Evolutionary conservation across 805 yeast species (phyloP).

Genomic region (Kodamaea sagamina): DNA sequence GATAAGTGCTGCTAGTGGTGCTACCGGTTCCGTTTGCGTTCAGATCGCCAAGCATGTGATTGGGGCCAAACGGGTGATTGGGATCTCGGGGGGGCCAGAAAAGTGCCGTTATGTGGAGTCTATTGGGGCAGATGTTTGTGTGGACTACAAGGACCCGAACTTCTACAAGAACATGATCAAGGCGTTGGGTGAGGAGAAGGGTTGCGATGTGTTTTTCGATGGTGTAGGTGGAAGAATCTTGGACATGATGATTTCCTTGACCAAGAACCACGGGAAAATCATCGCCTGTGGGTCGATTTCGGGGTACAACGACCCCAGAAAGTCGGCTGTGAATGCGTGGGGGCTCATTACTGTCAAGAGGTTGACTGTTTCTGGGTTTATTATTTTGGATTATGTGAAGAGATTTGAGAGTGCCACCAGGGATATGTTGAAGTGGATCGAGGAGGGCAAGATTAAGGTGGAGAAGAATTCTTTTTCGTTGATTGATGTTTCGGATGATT

Average conservation of each 20-base stretch:
- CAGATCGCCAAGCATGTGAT: conserved; percentile 57
- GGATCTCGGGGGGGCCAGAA: conserved; percentile 60
- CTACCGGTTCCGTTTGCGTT: conserved; percentile 64
- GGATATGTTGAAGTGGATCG: conserved; percentile 37
- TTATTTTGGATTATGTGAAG: conserved; percentile 46
- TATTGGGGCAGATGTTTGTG: conserved; percentile 53
- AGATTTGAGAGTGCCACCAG: conserved; percentile 40
- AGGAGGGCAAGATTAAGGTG: conserved; percentile 43
- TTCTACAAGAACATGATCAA: conserved; percentile 26
- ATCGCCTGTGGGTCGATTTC: conserved; percentile 67
- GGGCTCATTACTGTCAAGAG: conserved; percentile 49
- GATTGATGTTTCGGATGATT: conserved; percentile 28
- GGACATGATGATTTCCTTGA: conserved; percentile 42
- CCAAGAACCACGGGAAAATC: conserved; percentile 46
- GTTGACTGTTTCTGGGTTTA: conserved; percentile 54
- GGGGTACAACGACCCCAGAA: conserved; percentile 50
- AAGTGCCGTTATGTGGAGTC: conserved; percentile 56
- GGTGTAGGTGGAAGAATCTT: conserved; percentile 65
- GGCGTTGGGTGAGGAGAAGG: conserved; percentile 46
- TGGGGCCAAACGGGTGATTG: conserved; percentile 58
- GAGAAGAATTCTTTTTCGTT: conserved; percentile 19
- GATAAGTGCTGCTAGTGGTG: conserved; percentile 70
- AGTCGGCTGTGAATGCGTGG: conserved; percentile 43
- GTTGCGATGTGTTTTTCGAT: conserved; percentile 55
- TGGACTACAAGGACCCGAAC: conserved; percentile 52